phyloP scores from a whole-genome alignment of 2,329 filamentous ascomycete species.

The Bipolaris bicolor region DNA sequence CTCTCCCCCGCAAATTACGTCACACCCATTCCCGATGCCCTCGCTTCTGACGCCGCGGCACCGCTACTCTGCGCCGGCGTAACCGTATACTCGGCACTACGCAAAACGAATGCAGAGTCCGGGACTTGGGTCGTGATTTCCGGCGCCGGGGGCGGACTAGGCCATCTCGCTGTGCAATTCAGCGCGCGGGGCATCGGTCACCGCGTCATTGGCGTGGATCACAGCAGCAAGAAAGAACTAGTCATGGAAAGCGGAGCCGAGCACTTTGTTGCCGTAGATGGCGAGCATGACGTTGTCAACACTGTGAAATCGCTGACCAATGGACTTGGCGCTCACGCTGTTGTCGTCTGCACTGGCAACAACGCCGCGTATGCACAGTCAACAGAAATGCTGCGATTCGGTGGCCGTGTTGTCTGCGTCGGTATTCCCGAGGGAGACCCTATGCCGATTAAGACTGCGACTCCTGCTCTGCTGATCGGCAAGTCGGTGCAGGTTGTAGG shows the following conservation, averaged over 20 bases:
- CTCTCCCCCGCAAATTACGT: conserved; percentile 70
- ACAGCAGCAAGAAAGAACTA: conserved; percentile 67
- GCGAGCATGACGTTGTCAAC: conserved; percentile 56
- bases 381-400: conserved; percentile 52
- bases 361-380: conserved; percentile 55
- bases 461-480: conserved; percentile 50
- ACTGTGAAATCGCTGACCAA: conserved; percentile 64
- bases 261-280: conserved; percentile 68
- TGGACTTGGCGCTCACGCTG: conserved; percentile 66
- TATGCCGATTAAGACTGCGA: conserved; percentile 52
- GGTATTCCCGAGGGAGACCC: conserved; percentile 57
- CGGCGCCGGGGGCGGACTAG: conserved; percentile 66
- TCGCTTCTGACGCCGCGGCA: conserved; percentile 66
- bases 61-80: conserved; percentile 71
- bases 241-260: conserved; percentile 68
- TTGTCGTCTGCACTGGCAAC: conserved; percentile 60
- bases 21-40: conserved; percentile 68
- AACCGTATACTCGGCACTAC: conserved; percentile 70
- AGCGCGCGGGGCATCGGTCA: conserved; percentile 66
- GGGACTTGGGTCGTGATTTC: conserved; percentile 66
- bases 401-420: conserved; percentile 55
- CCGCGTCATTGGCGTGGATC: conserved; percentile 70
- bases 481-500: conserved; percentile 55
- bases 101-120: conserved; percentile 63
- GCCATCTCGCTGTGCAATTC: conserved; percentile 68